phyloP scores from a whole-genome alignment of 176 grass and related monocot species.

The Oryza meridionalis region DNA sequence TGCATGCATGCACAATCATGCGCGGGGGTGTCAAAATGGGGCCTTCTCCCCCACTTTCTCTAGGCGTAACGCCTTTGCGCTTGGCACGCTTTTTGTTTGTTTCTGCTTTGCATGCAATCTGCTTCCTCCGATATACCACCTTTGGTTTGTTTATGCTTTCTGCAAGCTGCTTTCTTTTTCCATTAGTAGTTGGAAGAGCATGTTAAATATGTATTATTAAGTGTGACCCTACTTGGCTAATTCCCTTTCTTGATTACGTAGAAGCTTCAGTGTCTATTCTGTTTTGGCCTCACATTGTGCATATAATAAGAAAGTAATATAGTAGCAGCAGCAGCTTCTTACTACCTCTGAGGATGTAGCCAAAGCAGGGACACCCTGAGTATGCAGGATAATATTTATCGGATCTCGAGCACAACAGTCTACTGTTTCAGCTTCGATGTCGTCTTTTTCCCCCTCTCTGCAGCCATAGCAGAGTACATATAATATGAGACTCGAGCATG shows the following conservation, averaged over 20 bases:
- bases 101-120: constrained; percentile 45
- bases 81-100: constrained; percentile 42
- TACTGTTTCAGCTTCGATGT: constrained; percentile 37
- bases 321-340: not conserved
- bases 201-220: constrained; percentile 35
- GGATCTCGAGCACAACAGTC: not conserved
- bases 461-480: not conserved
- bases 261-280: constrained; percentile 30
- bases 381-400: not conserved
- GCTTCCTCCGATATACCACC: not conserved
- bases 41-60: constrained; percentile 26
- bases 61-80: not conserved
- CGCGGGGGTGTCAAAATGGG: constrained; percentile 12
- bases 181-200: not conserved
- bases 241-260: not conserved
- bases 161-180: constrained; percentile 12
- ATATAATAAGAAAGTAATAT: too few relatives aligned
- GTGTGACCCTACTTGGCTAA: too few relatives aligned
- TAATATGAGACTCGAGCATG: not conserved
- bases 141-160: constrained; percentile 40
- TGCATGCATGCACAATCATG: constrained; percentile 45
- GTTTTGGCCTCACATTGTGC: constrained; percentile 15
- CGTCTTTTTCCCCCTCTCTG: not conserved
- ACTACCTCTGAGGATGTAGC: constrained; percentile 22
- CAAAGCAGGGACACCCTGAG: constrained; percentile 2